These are phyloP conservation scores for Candida pini DNA, from an alignment of 805 yeast species.

Conservation along the genomic window DNA sequence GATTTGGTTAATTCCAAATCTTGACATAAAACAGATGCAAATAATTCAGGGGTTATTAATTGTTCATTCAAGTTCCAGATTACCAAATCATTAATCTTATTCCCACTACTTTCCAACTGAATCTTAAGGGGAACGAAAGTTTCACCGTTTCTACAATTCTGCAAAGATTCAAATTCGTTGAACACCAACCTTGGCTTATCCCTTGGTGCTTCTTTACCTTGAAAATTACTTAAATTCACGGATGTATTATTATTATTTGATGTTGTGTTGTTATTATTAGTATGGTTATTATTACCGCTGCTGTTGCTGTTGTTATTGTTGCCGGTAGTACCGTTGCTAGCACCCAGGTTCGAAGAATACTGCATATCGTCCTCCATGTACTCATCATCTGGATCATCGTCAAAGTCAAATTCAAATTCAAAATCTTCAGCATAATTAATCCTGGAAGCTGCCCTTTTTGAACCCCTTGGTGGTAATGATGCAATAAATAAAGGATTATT, in stretches of 20 bases:
- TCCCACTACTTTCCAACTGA: slow-evolving; percentile 52
- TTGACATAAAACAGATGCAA: slow-evolving; percentile 69
- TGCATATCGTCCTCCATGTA: no score
- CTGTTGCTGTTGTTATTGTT: not conserved
- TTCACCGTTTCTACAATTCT: slow-evolving; percentile 34
- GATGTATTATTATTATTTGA: slow-evolving; percentile 1
- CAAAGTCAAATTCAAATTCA: slow-evolving; percentile 46
- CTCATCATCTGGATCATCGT: slow-evolving; percentile 44
- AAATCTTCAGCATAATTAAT: slow-evolving; percentile 76
- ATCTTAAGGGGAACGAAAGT: slow-evolving; percentile 62
- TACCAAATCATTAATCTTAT: slow-evolving; percentile 55
- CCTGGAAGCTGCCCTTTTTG: slow-evolving; percentile 61
- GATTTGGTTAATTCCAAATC: slow-evolving; percentile 77
- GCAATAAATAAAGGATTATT: slow-evolving; percentile 69
- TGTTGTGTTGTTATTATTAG: slow-evolving; percentile 2
- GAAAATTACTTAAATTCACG: slow-evolving; percentile 26
- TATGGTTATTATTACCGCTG: slow-evolving; percentile 1
- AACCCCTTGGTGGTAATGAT: slow-evolving; percentile 70
- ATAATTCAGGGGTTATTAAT: slow-evolving; percentile 63
- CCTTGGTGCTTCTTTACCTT: slow-evolving; percentile 35
- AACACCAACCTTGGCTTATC: slow-evolving; percentile 29
- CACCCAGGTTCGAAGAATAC: no score
- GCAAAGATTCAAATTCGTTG: slow-evolving; percentile 29
- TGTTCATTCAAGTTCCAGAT: slow-evolving; percentile 70
- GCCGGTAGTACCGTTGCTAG: slow-evolving; percentile 25